These are phyloP conservation scores for Nakaseomyces nivariensis DNA, from an alignment of 1,139 yeast genomes.

Conservation along the genomic window DNA sequence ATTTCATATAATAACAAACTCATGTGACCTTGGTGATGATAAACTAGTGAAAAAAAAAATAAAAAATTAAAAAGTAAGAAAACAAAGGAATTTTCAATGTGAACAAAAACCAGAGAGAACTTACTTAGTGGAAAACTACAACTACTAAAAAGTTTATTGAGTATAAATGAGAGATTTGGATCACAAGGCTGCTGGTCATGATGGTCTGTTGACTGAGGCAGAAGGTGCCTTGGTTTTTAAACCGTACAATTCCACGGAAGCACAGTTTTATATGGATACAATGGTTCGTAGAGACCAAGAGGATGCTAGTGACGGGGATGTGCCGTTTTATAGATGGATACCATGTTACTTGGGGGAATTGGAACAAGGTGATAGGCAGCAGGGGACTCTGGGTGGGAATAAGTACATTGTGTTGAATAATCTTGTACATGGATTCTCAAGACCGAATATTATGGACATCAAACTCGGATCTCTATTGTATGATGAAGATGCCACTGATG, in stretches of 20 bases:
- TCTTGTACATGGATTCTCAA: slow-evolving; percentile 45
- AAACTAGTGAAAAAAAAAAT: slow-evolving; percentile 6
- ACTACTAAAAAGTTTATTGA: no score
- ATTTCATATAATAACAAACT: not conserved
- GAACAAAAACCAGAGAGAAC: no score
- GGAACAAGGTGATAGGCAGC: slow-evolving; percentile 30
- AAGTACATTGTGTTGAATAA: slow-evolving; percentile 65
- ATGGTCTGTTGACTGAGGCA: slow-evolving; percentile 54
- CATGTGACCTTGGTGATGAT: slow-evolving; percentile 9
- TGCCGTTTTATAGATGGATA: slow-evolving; percentile 44
- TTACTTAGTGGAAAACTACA: no score
- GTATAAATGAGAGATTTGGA: slow-evolving; percentile 11
- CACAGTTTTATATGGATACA: slow-evolving; percentile 49
- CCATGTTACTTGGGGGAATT: slow-evolving; percentile 38
- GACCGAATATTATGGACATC: slow-evolving; percentile 73
- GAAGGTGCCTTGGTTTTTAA: slow-evolving; percentile 66
- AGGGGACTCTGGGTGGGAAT: slow-evolving; percentile 9
- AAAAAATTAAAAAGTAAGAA: no score
- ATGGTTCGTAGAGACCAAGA: slow-evolving; percentile 8
- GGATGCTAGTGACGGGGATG: slow-evolving; percentile 28
- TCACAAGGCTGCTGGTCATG: slow-evolving; percentile 84
- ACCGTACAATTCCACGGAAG: slow-evolving; percentile 52
- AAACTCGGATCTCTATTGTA: slow-evolving; percentile 67
- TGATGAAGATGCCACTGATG: slow-evolving; percentile 49
- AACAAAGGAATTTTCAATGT: no score